Evolutionary conservation across 164 flowering plant species (phyloP).

Genomic region (Aristolochia californica): DNA sequence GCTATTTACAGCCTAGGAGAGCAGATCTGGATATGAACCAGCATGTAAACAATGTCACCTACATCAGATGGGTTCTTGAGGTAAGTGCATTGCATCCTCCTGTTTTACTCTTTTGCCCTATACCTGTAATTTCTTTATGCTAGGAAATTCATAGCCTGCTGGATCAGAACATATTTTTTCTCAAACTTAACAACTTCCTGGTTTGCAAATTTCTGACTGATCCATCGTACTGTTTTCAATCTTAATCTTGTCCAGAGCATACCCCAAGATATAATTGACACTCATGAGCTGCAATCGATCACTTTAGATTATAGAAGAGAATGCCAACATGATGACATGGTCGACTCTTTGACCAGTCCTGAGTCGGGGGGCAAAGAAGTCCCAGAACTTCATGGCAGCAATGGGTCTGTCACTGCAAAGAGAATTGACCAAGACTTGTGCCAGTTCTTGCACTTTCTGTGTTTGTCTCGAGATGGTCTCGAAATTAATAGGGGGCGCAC

Average conservation of each 20-base stretch:
- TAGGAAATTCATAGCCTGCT: background rate
- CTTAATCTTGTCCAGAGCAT: conserved; percentile 55
- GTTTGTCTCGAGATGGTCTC: conserved; percentile 48
- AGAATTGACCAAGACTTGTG: conserved; percentile 18
- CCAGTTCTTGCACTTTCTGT: conserved; percentile 68
- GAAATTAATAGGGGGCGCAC: conserved; percentile 91
- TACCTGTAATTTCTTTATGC: too few species aligned
- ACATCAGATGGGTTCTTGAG: conserved; percentile 98
- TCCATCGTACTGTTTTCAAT: background rate
- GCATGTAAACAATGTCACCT: conserved; percentile 94
- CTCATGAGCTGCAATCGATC: conserved; percentile 70
- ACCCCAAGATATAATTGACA: conserved; percentile 80
- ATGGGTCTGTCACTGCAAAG: conserved; percentile 38
- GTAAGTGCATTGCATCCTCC: conserved; percentile 21
- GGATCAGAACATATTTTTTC: too few species aligned
- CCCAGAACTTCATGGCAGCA: conserved; percentile 29
- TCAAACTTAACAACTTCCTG: too few species aligned
- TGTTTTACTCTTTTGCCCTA: background rate
- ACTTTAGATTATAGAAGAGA: conserved; percentile 83
- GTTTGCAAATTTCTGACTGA: background rate
- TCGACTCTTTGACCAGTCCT: conserved; percentile 72
- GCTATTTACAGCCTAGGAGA: conserved; percentile 73
- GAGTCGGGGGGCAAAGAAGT: conserved; percentile 31
- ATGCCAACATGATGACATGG: conserved; percentile 78
- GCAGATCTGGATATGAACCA: conserved; percentile 97